Evolutionary conservation across 345 rosid genomes (phyloP).

Genomic region (Raphanus raphanistrum): DNA sequence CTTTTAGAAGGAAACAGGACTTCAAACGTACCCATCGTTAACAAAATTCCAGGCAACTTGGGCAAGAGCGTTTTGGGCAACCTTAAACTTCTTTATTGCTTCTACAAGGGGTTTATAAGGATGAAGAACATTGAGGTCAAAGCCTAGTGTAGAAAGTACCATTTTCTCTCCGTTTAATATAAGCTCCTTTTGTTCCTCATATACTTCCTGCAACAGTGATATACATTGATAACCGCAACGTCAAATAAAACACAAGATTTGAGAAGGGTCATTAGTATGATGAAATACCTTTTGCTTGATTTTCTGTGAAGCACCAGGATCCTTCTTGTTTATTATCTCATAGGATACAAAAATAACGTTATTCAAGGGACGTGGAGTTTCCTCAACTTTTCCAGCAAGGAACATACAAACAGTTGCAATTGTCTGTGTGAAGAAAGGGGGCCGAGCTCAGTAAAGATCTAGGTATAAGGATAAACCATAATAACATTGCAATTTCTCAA

Average conservation of each 20-base stretch:
- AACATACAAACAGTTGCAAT: slow-evolving; percentile 96
- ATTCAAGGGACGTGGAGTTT: slow-evolving; percentile 91
- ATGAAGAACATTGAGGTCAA: slow-evolving; percentile 88
- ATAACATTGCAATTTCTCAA: not conserved
- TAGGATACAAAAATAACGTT: slow-evolving; percentile 89
- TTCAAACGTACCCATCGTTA: slow-evolving; percentile 87
- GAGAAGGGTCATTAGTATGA: slow-evolving; percentile 11
- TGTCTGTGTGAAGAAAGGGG: slow-evolving; percentile 47
- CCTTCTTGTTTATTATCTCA: slow-evolving; percentile 88
- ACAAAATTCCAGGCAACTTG: slow-evolving; percentile 99
- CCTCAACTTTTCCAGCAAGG: slow-evolving; percentile 97
- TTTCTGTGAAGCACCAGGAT: slow-evolving; percentile 73
- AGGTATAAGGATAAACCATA: not conserved
- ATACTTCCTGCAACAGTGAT: slow-evolving; percentile 65
- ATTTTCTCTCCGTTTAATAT: slow-evolving; percentile 83
- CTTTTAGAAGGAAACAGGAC: slow-evolving; percentile 34
- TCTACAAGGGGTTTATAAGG: slow-evolving; percentile 98
- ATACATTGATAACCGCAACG: not conserved
- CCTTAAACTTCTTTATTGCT: slow-evolving; percentile 95
- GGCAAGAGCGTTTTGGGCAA: slow-evolving; percentile 94
- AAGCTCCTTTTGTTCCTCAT: slow-evolving; percentile 93
- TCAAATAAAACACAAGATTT: not conserved
- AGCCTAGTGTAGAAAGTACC: slow-evolving; percentile 88
- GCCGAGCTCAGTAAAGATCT: not conserved
- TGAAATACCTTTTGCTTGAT: slow-evolving; percentile 83